These are phyloP conservation scores for Tricharina praecox DNA, from an alignment of 495 filamentous ascomycete genomes.

Conservation along the genomic window DNA sequence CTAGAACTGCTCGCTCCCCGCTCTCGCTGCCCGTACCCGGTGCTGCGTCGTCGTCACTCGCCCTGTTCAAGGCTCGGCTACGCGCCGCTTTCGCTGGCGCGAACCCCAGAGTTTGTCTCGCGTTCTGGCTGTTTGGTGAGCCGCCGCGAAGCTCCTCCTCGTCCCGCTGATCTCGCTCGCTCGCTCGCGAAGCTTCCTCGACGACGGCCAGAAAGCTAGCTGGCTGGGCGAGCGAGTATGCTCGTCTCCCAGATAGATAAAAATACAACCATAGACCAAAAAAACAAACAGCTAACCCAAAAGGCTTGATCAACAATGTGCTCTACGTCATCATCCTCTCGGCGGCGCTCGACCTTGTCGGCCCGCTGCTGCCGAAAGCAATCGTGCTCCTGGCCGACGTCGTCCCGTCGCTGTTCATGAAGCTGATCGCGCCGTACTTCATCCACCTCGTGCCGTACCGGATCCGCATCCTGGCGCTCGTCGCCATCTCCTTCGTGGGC, in stretches of 20 bases:
- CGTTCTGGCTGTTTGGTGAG: conserved; percentile 89
- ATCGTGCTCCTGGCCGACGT: conserved; percentile 88
- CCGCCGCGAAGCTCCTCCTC: not conserved
- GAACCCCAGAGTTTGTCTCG: conserved; percentile 53
- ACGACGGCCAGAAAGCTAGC: no score
- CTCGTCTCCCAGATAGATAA: not conserved
- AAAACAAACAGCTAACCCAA: not conserved
- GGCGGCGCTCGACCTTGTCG: conserved; percentile 89
- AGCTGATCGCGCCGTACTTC: conserved; percentile 80
- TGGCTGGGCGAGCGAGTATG: no score
- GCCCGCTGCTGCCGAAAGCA: conserved; percentile 65
- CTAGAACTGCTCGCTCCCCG: conserved; percentile 28
- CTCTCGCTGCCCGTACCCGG: conserved; percentile 53
- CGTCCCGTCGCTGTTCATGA: conserved; percentile 71
- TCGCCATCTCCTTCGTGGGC: conserved; percentile 50
- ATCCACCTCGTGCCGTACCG: conserved; percentile 74
- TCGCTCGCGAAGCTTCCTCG: no score
- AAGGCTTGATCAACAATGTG: conserved; percentile 92
- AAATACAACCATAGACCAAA: not conserved
- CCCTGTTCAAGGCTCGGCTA: conserved; percentile 48
- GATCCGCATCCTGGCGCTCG: conserved; percentile 54
- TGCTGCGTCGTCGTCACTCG: conserved; percentile 57
- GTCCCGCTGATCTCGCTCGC: no score
- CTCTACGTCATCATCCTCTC: conserved; percentile 95
- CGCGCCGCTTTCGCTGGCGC: conserved; percentile 44